phyloP scores from a whole-genome alignment of 148 eudicot species.

The Oxyria digyna region DNA sequence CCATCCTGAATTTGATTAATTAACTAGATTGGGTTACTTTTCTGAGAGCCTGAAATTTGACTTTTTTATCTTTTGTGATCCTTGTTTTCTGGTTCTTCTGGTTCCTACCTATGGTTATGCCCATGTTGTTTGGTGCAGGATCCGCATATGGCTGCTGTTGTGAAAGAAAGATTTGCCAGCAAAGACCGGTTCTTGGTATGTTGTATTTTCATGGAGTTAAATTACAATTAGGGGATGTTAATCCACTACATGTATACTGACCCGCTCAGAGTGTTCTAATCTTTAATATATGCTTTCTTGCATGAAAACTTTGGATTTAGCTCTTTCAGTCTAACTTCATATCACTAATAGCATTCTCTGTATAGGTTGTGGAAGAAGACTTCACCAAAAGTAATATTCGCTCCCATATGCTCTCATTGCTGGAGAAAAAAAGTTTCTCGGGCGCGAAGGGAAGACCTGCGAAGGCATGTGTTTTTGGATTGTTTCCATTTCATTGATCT shows the following conservation, averaged over 20 bases:
- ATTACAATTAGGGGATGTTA: neutral
- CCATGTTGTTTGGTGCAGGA: conserved; percentile 37
- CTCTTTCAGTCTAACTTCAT: neutral
- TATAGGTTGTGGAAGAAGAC: conserved; percentile 83
- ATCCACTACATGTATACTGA: too few species aligned
- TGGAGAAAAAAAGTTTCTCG: conserved; percentile 30
- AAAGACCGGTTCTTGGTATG: conserved; percentile 47
- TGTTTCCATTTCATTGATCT: too few species aligned
- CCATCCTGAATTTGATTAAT: neutral
- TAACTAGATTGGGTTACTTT: neutral
- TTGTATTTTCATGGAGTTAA: too few species aligned
- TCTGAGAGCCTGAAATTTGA: neutral
- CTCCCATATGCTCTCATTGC: conserved; percentile 51
- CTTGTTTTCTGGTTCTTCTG: neutral
- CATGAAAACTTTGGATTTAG: too few species aligned
- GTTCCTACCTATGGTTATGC: neutral
- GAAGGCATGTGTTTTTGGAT: too few species aligned
- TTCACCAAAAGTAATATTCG: conserved; percentile 70
- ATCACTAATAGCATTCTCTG: neutral
- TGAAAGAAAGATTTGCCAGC: conserved; percentile 58
- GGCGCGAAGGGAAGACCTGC: conserved; percentile 33
- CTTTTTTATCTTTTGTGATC: neutral
- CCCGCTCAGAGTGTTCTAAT: too few species aligned
- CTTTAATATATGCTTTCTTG: too few species aligned
- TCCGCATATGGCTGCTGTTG: conserved; percentile 77